Evolutionary conservation across 208 protist species (phyloP).

Genomic region (Trypanosomatidae sp.): DNA sequence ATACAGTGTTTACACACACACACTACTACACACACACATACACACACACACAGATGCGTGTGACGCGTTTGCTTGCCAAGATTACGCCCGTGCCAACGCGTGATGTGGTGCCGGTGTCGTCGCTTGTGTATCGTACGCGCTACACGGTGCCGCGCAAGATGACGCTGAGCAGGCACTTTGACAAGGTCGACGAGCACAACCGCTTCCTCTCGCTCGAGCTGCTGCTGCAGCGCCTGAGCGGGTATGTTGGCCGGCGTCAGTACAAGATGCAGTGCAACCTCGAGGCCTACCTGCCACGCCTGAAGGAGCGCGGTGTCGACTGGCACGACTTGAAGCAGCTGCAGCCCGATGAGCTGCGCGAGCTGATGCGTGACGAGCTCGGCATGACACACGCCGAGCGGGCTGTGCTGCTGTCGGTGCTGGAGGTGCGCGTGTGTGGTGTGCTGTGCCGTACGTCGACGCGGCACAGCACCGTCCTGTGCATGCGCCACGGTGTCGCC

Average conservation of each 20-base stretch:
- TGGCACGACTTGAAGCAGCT: conserved; percentile 85
- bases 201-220: conserved; percentile 65
- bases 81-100: conserved; percentile 42
- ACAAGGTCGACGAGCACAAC: conserved; percentile 67
- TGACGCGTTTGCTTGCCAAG: too few relatives aligned
- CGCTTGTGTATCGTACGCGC: conserved; percentile 38
- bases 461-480: conserved; percentile 57
- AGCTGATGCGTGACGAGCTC: conserved; percentile 34
- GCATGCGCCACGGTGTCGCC: conserved; percentile 36
- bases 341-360: conserved; percentile 26
- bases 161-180: conserved; percentile 46
- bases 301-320: conserved; percentile 60
- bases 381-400: conserved; percentile 27
- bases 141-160: conserved; percentile 44
- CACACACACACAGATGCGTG: too few relatives aligned
- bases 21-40: too few relatives aligned
- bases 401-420: conserved; percentile 37
- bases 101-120: conserved; percentile 15
- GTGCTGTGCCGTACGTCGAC: conserved; percentile 50
- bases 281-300: conserved; percentile 12
- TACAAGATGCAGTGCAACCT: conserved; percentile 74
- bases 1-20: too few relatives aligned
- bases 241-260: conserved; percentile 65
- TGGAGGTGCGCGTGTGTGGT: conserved; percentile 72
- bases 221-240: conserved; percentile 53